Evolutionary conservation across 345 rosid genomes (phyloP).

Genomic region (Arabidopsis suecica): DNA sequence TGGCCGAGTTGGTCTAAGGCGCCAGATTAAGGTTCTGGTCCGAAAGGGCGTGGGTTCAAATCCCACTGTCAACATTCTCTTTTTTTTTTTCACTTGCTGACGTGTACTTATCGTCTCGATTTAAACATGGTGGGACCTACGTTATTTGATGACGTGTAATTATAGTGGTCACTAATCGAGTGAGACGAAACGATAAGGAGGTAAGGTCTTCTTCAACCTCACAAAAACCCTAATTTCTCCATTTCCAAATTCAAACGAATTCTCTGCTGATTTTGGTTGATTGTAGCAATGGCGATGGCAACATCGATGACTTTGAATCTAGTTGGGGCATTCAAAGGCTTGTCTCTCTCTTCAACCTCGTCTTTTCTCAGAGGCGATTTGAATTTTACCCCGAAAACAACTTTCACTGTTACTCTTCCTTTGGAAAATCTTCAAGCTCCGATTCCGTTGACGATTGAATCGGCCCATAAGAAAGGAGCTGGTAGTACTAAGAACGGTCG

Average conservation of each 20-base stretch:
- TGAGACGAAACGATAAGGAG: conserved; percentile 40
- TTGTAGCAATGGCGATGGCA: conserved; percentile 48
- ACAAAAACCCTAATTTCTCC: conserved; percentile 28
- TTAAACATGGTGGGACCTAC: neutral
- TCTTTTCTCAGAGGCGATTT: conserved; percentile 66
- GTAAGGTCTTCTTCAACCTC: conserved; percentile 6
- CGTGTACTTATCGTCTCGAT: conserved; percentile 25
- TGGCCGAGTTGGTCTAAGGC: conserved; percentile 99
- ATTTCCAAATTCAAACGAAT: neutral
- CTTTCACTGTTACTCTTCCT: conserved; percentile 52
- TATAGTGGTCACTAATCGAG: conserved; percentile 7
- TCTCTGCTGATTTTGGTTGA: conserved; percentile 3
- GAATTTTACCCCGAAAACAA: conserved; percentile 38
- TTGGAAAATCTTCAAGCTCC: conserved; percentile 44
- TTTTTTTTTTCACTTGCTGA: neutral
- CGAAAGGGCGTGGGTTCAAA: conserved; percentile 99
- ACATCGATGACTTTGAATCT: conserved; percentile 60
- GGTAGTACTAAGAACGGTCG: conserved; percentile 99
- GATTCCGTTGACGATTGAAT: conserved; percentile 68
- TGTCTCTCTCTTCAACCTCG: conserved; percentile 64
- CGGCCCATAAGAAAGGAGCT: conserved; percentile 97
- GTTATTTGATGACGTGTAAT: conserved; percentile 30
- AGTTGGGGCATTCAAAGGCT: conserved; percentile 64
- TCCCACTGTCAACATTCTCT: conserved; percentile 75
- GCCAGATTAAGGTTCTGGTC: conserved; percentile 99